A percentile compares a stretch with the other conserved stretches of the same genome.
Evolutionary conservation across 768 basidiomycete species (phyloP).

Genomic region (Xerocomellus intermedius): DNA sequence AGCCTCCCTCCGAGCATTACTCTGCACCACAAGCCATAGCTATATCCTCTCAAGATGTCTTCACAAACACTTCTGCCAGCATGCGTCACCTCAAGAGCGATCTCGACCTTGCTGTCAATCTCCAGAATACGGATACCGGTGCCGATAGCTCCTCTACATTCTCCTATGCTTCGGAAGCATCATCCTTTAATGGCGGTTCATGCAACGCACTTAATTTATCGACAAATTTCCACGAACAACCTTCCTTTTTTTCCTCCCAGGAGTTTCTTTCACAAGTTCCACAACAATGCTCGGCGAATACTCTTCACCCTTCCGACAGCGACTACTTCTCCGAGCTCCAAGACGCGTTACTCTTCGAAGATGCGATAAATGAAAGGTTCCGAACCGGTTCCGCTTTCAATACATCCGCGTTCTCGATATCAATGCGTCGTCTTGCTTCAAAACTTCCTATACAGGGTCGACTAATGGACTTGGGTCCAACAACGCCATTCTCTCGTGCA

Average conservation of each 20-base stretch:
- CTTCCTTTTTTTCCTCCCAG: conserved; percentile 3
- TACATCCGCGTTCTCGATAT: conserved; percentile 26
- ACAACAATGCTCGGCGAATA: conserved; percentile 4
- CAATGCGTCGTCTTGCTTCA: conserved; percentile 32
- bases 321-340: conserved; percentile 17
- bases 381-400: conserved; percentile 12
- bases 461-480: conserved; percentile 20
- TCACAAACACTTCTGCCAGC: conserved; percentile 4
- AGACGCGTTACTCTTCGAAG: conserved; percentile 14
- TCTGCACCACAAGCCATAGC: neutral
- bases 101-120: conserved; percentile 3
- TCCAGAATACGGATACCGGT: conserved; percentile 1
- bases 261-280: conserved; percentile 4
- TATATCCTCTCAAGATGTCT: conserved; percentile 11
- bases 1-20: conserved; percentile 13
- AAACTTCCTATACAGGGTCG: conserved; percentile 27
- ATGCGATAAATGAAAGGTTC: conserved; percentile 8
- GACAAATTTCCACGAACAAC: conserved; percentile 6
- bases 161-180: conserved; percentile 6
- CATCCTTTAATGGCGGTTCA: neutral
- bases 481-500: conserved; percentile 7
- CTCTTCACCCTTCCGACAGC: neutral
- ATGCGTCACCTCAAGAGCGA: conserved; percentile 16
- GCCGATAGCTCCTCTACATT: neutral
- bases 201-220: conserved; percentile 3